These are phyloP conservation scores for Starmerella powellii DNA, from an alignment of 805 yeast genomes.

Conservation along the genomic window DNA sequence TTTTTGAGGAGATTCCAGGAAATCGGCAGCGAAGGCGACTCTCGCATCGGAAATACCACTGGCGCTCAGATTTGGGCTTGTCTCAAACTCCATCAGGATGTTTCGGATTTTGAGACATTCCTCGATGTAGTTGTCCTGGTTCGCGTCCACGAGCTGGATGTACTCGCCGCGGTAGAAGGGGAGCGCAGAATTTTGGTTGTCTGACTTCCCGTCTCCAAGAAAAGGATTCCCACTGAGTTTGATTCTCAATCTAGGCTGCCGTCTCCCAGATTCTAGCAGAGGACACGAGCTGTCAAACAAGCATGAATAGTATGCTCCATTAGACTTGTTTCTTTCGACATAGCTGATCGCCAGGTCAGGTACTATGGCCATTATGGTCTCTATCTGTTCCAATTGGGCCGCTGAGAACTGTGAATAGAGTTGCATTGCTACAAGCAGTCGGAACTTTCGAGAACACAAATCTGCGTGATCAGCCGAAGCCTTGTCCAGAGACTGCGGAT, in stretches of 20 bases:
- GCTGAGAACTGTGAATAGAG: conserved; percentile 58
- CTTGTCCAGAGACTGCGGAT: too few relatives aligned
- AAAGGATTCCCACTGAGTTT: conserved; percentile 69
- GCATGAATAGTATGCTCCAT: conserved; percentile 43
- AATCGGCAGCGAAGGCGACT: background rate
- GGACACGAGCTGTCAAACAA: conserved; percentile 63
- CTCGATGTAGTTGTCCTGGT: conserved; percentile 71
- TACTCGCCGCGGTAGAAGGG: conserved; percentile 72
- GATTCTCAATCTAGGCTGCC: conserved; percentile 52
- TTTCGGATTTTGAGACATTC: conserved; percentile 71
- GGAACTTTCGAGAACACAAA: conserved; percentile 74
- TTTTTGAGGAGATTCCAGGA: too few relatives aligned
- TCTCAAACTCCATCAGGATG: conserved; percentile 67
- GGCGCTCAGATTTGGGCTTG: conserved; percentile 22
- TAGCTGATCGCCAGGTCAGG: conserved; percentile 51
- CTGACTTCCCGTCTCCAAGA: conserved; percentile 75
- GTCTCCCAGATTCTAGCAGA: conserved; percentile 43
- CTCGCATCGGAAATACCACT: too few relatives aligned
- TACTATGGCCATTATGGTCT: conserved; percentile 67
- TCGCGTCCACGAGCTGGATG: conserved; percentile 69
- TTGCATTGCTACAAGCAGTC: conserved; percentile 76
- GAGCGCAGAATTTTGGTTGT: conserved; percentile 67
- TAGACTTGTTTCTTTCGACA: conserved; percentile 25
- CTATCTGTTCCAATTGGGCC: conserved; percentile 62
- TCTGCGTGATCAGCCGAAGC: conserved; percentile 39